Conservation (phyloP, 225 moss, liverwort and hornwort genomes). For the Bryum argenteum region DNA sequence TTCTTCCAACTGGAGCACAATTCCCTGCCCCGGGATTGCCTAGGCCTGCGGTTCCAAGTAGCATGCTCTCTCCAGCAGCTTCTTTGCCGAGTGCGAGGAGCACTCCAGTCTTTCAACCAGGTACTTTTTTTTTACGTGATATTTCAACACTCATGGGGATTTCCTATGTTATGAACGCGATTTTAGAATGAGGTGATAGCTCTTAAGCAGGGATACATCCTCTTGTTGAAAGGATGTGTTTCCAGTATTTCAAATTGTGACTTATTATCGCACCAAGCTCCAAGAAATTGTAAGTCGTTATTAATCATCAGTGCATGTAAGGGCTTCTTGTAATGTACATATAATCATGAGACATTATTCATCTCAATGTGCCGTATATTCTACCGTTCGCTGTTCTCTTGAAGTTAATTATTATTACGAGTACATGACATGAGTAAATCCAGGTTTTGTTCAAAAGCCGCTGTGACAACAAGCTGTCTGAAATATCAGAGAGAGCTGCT, state of each 20-base stretch:
- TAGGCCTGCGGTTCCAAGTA: slow-evolving; percentile 41
- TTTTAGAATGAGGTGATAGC: not conserved
- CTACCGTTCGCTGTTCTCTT: slow-evolving; percentile 22
- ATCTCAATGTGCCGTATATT: not conserved
- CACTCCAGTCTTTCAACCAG: slow-evolving; percentile 47
- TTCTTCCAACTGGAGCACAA: slow-evolving; percentile 43
- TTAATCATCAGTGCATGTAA: slow-evolving; percentile 11
- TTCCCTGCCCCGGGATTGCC: slow-evolving; percentile 42
- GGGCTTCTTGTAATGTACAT: slow-evolving; percentile 12
- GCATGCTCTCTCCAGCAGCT: slow-evolving; percentile 37
- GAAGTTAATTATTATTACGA: not conserved
- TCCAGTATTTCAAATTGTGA: not conserved
- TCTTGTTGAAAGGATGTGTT: not conserved
- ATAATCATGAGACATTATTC: not conserved
- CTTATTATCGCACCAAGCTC: slow-evolving; percentile 79
- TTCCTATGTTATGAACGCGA: no score
- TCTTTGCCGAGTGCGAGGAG: slow-evolving; percentile 37
- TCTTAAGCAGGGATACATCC: not conserved
- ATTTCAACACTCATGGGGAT: slow-evolving; percentile 9
- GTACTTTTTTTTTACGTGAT: slow-evolving; percentile 26
- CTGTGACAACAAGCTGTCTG: slow-evolving; percentile 87
- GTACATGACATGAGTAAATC: no score
- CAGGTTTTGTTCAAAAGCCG: slow-evolving; percentile 99
- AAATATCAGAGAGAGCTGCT: slow-evolving; percentile 89
- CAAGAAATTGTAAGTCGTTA: slow-evolving; percentile 85